phyloP scores from a whole-genome alignment of 176 grass and related monocot genomes.

The Dactylis glomerata region DNA sequence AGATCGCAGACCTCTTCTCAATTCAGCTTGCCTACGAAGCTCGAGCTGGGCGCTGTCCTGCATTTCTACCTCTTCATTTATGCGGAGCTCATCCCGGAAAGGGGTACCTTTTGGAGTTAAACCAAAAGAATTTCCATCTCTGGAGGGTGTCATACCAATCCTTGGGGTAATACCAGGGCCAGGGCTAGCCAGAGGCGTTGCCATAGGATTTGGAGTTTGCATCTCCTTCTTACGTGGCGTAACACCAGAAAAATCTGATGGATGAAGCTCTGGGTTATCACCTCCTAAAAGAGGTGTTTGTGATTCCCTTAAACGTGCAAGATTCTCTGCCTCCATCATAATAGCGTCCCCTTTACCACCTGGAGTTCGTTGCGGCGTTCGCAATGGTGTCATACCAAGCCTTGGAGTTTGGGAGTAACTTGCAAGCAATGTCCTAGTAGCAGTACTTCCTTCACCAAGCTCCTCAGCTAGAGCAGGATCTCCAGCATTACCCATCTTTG shows the following conservation, averaged over 20 bases:
- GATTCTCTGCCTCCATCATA: constrained; percentile 99
- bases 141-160: constrained; percentile 76
- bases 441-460: constrained; percentile 68
- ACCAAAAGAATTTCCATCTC: constrained; percentile 64
- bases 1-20: constrained; percentile 62
- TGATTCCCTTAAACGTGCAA: constrained; percentile 84
- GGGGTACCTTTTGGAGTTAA: constrained; percentile 74
- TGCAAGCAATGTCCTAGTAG: constrained; percentile 75
- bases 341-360: constrained; percentile 87
- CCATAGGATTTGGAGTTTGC: constrained; percentile 85
- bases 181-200: constrained; percentile 71
- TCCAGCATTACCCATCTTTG: constrained; percentile 80
- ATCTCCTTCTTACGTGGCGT: constrained; percentile 89
- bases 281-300: constrained; percentile 93
- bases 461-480: constrained; percentile 72
- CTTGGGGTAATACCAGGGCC: constrained; percentile 73
- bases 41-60: constrained; percentile 62
- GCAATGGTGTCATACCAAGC: constrained; percentile 69
- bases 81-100: constrained; percentile 75
- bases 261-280: constrained; percentile 86
- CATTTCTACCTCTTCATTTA: constrained; percentile 83
- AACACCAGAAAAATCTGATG: constrained; percentile 87
- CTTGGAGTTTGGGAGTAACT: constrained; percentile 87
- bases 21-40: constrained; percentile 63
- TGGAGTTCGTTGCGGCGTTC: constrained; percentile 78